Conservation (phyloP, 352 stramenopile genomes). For the Globisporangium abappressorium region DNA sequence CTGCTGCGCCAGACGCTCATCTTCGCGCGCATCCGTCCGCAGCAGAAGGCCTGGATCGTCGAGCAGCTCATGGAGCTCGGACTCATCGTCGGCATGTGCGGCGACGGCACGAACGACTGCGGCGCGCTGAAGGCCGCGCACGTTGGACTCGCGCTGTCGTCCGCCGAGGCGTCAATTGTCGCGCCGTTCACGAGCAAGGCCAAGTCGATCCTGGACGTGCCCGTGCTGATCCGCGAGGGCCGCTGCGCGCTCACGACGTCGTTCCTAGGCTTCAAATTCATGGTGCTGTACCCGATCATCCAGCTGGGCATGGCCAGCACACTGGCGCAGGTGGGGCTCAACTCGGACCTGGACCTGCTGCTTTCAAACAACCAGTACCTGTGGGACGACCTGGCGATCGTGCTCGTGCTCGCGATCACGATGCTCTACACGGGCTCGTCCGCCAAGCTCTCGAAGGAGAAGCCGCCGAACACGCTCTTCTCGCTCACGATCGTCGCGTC, state of each 20-base stretch:
- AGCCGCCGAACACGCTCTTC: constrained; percentile 48
- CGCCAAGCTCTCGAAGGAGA: constrained; percentile 26
- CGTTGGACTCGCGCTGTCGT: constrained; percentile 80
- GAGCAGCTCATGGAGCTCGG: constrained; percentile 47
- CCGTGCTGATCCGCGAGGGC: constrained; percentile 79
- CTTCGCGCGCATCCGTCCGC: constrained; percentile 52
- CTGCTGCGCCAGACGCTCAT: constrained; percentile 45
- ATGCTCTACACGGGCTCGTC: constrained; percentile 57
- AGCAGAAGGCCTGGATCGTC: constrained; percentile 61
- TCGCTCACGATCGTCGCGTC: constrained; percentile 46
- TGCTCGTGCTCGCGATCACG: constrained; percentile 43
- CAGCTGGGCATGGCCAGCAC: constrained; percentile 50
- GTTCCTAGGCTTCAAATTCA: constrained; percentile 55
- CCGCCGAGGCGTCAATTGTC: constrained; percentile 82
- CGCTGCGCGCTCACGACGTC: constrained; percentile 70
- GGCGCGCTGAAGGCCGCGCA: constrained; percentile 85
- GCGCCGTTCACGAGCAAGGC: constrained; percentile 86
- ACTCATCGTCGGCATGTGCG: constrained; percentile 84
- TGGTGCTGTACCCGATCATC: constrained; percentile 59
- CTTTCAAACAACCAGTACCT: constrained; percentile 62
- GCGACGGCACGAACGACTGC: constrained; percentile 95
- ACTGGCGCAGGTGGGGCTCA: constrained; percentile 26
- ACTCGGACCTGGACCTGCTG: constrained; percentile 29
- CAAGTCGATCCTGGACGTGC: constrained; percentile 71
- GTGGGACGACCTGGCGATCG: constrained; percentile 53